Percentiles rank a stretch among this genome's conserved stretches.
Conservation (phyloP, 2,329 filamentous ascomycete species). For the Arachnomyces sp. region DNA sequence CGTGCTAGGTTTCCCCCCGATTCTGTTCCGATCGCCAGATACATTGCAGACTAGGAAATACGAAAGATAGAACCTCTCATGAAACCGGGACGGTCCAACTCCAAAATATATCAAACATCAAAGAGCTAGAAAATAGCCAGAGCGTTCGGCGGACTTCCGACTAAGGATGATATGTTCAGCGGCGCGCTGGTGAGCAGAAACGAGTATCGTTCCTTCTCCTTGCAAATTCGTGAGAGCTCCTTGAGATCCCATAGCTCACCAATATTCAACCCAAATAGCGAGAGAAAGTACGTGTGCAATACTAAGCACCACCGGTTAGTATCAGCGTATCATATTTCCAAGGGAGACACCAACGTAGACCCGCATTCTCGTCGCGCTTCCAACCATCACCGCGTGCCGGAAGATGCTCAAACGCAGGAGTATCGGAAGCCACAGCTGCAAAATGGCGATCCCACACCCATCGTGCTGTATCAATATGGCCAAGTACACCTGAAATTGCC, state of each 20-base stretch:
- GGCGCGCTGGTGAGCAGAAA: slow-evolving; percentile 58
- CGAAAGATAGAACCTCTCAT: too few relatives aligned
- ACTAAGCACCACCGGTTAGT: slow-evolving; percentile 20
- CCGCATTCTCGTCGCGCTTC: not conserved
- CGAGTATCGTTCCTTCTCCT: slow-evolving; percentile 46
- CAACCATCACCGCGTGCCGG: slow-evolving; percentile 2
- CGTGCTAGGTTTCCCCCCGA: too few relatives aligned
- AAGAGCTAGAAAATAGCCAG: too few relatives aligned
- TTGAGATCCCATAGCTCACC: slow-evolving; percentile 53
- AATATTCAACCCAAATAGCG: slow-evolving; percentile 47
- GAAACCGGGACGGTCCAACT: too few relatives aligned
- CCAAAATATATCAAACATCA: too few relatives aligned
- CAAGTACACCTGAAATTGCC: slow-evolving; percentile 33
- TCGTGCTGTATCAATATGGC: slow-evolving; percentile 15
- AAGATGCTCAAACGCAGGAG: slow-evolving; percentile 38
- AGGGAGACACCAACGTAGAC: slow-evolving; percentile 17
- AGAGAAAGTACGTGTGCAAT: slow-evolving; percentile 44
- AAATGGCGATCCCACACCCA: slow-evolving; percentile 51
- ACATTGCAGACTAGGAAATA: too few relatives aligned
- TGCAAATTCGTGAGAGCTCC: slow-evolving; percentile 46
- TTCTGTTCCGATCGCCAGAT: too few relatives aligned
- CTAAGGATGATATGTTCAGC: slow-evolving; percentile 49
- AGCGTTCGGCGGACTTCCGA: slow-evolving; percentile 38
- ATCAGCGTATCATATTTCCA: slow-evolving; percentile 33
- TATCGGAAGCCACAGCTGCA: slow-evolving; percentile 48